phyloP scores from a whole-genome alignment of 768 basidiomycete species.

The Lentinus tigrinus region DNA sequence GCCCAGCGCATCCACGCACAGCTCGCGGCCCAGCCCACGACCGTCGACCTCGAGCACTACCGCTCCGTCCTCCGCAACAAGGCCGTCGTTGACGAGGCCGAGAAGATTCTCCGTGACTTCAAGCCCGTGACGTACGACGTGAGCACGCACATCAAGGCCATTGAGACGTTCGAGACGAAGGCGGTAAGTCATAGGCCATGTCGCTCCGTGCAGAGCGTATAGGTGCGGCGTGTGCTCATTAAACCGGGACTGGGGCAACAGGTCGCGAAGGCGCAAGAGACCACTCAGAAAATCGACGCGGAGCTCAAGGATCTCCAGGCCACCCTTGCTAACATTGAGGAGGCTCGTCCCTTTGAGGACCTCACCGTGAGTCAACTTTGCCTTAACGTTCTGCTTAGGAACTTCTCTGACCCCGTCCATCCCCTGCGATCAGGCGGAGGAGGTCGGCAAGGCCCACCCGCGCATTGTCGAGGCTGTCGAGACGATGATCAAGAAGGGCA shows the following conservation, averaged over 20 bases:
- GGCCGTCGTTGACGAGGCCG: slow-evolving; percentile 86
- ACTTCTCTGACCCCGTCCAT: neutral
- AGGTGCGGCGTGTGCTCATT: neutral
- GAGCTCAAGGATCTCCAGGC: slow-evolving; percentile 90
- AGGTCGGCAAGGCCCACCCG: slow-evolving; percentile 90
- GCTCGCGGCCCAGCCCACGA: slow-evolving; percentile 69
- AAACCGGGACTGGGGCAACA: slow-evolving; percentile 27
- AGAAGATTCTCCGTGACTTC: slow-evolving; percentile 85
- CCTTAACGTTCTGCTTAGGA: neutral
- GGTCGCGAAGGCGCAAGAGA: slow-evolving; percentile 89
- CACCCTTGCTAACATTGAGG: slow-evolving; percentile 95
- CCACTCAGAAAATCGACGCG: slow-evolving; percentile 83
- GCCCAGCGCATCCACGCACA: slow-evolving; percentile 73
- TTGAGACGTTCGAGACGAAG: slow-evolving; percentile 94
- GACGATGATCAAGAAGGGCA: slow-evolving; percentile 95
- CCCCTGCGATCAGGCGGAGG: slow-evolving; percentile 58
- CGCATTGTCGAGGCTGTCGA: slow-evolving; percentile 89
- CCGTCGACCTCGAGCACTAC: slow-evolving; percentile 90
- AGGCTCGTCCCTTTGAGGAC: slow-evolving; percentile 96
- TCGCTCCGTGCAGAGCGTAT: neutral
- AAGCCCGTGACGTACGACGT: slow-evolving; percentile 96
- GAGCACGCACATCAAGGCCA: slow-evolving; percentile 84
- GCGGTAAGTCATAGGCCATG: slow-evolving; percentile 60
- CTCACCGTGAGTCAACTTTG: slow-evolving; percentile 72
- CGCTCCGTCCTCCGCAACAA: slow-evolving; percentile 90